Evolutionary conservation across 2,329 filamentous ascomycete genomes (phyloP), one percentile per base, ranked within the genome.

Genomic region (Arthroderma sp.): DNA sequence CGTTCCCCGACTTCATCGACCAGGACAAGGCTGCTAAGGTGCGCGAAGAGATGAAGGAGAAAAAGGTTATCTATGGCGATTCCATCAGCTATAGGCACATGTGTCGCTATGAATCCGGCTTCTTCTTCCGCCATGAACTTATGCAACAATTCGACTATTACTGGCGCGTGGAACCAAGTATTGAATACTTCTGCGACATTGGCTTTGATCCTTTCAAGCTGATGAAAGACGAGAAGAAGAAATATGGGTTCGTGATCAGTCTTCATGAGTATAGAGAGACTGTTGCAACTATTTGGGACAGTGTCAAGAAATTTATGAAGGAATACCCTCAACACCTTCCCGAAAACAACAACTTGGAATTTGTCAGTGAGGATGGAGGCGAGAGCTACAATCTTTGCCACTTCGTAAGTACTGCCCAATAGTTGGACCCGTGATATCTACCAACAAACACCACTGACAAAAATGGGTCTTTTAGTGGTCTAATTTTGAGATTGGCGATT

Each of bases 121-220:
- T 98, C 75, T 98, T 98, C 75, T 98, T 96, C 78, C 86, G 83
- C 50, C 91, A 98, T 64, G 77, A 79, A 29, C 70, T 95, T 54
- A 88, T 98, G 85, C 69, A 85, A 64, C 87, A 96, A 63, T 98
- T 94, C 67, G 91, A 98, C 62, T 98, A 86, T 78, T 98, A 98
- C 76, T 98, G 91, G 91, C 86, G 93, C 55, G 91, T 98, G 9
- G 91, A 98, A 74, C 91, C 91, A 56, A 91, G 85, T 66, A 80
- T 98, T 61, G 85, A 96, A 71, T 82, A 98, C 50, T 95, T 79
- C 75, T 98, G 91, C 68, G 91, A 98, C 61, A 76, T 98, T 58
- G 76, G 86, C 66, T 94, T 94, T 66, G 91, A 98, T 60, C 85
- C 91, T 5, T 98, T 98, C 80, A 86, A 86, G 52, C 87, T 79